Conservation (phyloP, 768 basidiomycete species). For the Tremella fuciformis region DNA sequence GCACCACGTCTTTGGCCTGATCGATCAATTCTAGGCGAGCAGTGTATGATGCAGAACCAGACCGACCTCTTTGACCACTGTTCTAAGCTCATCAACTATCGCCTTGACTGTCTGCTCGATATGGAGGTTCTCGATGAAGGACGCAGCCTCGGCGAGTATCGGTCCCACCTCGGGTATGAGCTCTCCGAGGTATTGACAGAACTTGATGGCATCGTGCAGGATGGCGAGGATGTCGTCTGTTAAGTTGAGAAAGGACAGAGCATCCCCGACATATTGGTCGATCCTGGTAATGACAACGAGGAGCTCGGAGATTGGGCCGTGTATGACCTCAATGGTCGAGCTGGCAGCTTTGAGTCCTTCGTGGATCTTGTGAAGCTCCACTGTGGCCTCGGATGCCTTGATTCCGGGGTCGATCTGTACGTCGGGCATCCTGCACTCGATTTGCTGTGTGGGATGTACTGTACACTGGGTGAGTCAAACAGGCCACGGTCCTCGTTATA, state of each 20-base stretch:
- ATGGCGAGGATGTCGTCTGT: slow-evolving; percentile 3
- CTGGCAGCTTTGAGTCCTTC: slow-evolving; percentile 1
- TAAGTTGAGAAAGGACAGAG: slow-evolving; percentile 2
- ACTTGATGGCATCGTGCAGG: slow-evolving; percentile 2
- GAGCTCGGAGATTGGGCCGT: slow-evolving; percentile 1
- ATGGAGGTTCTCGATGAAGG: slow-evolving; percentile 3
- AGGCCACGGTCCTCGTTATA: too few relatives aligned
- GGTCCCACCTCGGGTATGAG: background rate
- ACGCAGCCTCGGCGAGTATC: background rate
- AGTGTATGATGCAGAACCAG: too few relatives aligned
- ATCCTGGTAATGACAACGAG: slow-evolving; percentile 2
- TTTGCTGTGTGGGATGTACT: too few relatives aligned
- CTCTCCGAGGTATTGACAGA: slow-evolving; percentile 3
- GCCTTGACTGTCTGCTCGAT: slow-evolving; percentile 3
- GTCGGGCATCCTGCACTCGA: too few relatives aligned
- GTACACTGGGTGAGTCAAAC: too few relatives aligned
- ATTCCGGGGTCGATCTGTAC: too few relatives aligned
- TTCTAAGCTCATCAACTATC: slow-evolving; percentile 2
- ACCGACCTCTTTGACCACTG: background rate
- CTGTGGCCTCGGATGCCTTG: too few relatives aligned
- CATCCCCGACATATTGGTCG: slow-evolving; percentile 1
- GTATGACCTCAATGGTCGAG: background rate
- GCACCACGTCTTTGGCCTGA: too few relatives aligned
- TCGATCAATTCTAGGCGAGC: too few relatives aligned
- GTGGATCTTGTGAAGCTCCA: slow-evolving; percentile 2